Evolutionary conservation across 208 protist species (phyloP).

Genomic region (Trypanosoma caninum): DNA sequence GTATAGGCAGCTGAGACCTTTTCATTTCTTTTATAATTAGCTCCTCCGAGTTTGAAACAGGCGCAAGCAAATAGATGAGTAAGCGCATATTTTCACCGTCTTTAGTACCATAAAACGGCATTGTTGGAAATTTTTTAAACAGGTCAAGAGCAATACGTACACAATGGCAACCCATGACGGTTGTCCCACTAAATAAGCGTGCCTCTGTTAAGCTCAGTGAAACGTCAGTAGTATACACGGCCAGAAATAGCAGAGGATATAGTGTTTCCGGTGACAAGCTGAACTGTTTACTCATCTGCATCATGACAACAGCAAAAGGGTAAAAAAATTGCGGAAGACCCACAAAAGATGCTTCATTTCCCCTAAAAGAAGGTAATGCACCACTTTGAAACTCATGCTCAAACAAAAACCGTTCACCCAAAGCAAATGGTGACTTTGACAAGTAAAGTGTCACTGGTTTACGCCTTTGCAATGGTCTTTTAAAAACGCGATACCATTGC

Average conservation of each 20-base stretch:
- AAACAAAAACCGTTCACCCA: slow-evolving; percentile 17
- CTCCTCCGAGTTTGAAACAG: neutral
- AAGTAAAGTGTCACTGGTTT: neutral
- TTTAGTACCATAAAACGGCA: neutral
- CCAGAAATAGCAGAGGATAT: slow-evolving; percentile 13
- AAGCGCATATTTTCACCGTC: neutral
- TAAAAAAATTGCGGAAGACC: slow-evolving; percentile 12
- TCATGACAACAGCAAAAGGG: slow-evolving; percentile 17
- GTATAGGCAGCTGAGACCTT: slow-evolving; percentile 7
- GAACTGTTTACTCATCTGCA: neutral
- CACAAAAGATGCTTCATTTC: neutral
- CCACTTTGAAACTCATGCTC: slow-evolving; percentile 10
- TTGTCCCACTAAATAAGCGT: slow-evolving; percentile 29
- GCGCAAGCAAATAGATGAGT: slow-evolving; percentile 7
- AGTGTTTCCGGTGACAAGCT: neutral
- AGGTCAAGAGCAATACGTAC: slow-evolving; percentile 6
- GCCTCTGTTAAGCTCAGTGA: slow-evolving; percentile 19
- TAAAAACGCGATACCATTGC: slow-evolving; percentile 9
- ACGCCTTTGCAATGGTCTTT: neutral
- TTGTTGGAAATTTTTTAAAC: slow-evolving; percentile 1
- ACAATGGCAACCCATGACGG: slow-evolving; percentile 24
- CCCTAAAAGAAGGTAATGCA: neutral
- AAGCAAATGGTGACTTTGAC: neutral
- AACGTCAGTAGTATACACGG: slow-evolving; percentile 21
- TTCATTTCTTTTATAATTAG: neutral